Percentiles rank a stretch among this genome's conserved stretches.
Conservation (phyloP, 768 basidiomycete genomes). For the Lenzites betulinus region DNA sequence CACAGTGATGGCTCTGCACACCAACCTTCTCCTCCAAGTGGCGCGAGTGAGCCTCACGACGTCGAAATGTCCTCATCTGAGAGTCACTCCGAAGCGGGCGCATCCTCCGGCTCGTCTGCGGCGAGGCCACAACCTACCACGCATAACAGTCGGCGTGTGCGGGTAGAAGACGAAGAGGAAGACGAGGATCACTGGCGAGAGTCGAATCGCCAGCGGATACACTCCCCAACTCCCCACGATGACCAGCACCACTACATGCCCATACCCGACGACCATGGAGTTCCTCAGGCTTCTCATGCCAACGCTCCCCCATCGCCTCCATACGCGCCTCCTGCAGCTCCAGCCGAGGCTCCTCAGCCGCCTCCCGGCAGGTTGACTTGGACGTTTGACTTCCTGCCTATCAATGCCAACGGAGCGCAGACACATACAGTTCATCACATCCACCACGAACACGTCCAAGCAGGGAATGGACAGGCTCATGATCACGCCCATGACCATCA, state of each 20-base stretch:
- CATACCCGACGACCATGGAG: conserved; percentile 15
- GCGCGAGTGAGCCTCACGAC: neutral
- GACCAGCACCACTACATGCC: conserved; percentile 25
- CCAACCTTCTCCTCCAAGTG: too few relatives aligned
- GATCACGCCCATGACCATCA: neutral
- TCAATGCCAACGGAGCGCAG: neutral
- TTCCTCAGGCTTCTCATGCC: neutral
- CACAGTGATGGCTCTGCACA: too few relatives aligned
- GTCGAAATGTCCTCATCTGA: conserved; percentile 14
- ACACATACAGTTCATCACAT: neutral
- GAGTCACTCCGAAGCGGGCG: neutral
- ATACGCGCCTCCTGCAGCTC: neutral
- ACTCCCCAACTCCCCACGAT: conserved; percentile 32
- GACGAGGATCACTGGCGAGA: conserved; percentile 63
- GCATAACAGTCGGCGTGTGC: conserved; percentile 43
- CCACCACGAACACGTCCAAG: neutral
- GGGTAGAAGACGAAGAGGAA: conserved; percentile 62
- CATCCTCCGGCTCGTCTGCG: neutral
- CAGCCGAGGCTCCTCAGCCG: conserved; percentile 3
- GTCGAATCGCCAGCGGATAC: conserved; percentile 56
- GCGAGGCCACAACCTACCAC: neutral
- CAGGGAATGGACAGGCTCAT: neutral
- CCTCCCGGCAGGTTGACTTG: conserved; percentile 10
- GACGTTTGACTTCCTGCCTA: conserved; percentile 22
- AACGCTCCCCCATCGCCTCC: neutral